Base-by-base conservation (phyloP, 805 yeast genomes). In the Hanseniaspora guilliermondii region DNA sequence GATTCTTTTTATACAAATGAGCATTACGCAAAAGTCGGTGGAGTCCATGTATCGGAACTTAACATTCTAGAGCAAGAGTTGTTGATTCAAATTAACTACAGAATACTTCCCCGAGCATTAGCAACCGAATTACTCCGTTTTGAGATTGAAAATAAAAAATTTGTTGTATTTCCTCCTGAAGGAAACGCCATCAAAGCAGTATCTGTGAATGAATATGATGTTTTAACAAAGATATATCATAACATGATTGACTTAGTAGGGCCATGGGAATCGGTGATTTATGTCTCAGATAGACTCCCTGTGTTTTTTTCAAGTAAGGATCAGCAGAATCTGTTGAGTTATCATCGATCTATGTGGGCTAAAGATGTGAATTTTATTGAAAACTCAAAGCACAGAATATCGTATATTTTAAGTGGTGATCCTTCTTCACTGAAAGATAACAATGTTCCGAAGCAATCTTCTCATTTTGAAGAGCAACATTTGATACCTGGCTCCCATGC, bases 21-120 rank as follows among this genome's bases (percentile, higher is more conserved):
- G 45, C 96, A 93, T 67, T 91, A 93, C 63, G 95, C 97, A 12
- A 85, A 85, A 65, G 97, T 93, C 19, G 98, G 98, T 3, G 97
- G 98, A 57, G 84, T 88, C 4, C 87, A 87, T 42, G 70, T 83
- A 47, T 76, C 80, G 56, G 97, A 88, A 64, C 72, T 89, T 60
- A 93, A 93, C 66, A 75, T 91, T 54, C 72, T 91, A 47, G 98
- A 91, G 65, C 80, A 85, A 53, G 97, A 93, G 67, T 88, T 93
- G 62, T 74, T 91, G 45, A 76, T 77, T 48, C 73, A 88, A 58
- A 91, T 91, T 9, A 79, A 81, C 56, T 91, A 93, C 78, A 73
- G 85, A 58, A 80, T 85, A 14, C 75, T 85, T 3, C 91, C 93
- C 2, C 61, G 75, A 56, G 70, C 70, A 57, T 59, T 63, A 27